Conservation (phyloP, 1,284 basidiomycete species). For the Marasmius sp. region DNA sequence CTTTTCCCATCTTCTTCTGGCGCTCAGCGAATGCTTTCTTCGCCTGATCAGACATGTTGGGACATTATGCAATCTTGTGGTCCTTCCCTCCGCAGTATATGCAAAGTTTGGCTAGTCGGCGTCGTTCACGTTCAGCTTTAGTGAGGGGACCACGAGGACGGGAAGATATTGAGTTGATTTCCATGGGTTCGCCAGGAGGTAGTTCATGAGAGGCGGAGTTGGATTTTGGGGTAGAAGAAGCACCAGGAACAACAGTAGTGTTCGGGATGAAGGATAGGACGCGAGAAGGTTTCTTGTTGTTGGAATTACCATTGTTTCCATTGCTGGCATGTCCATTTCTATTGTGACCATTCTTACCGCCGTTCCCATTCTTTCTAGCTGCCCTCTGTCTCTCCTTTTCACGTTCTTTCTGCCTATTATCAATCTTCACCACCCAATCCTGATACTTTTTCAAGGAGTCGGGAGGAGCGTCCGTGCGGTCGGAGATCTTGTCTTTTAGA, state of each 20-base stretch:
- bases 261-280: no score
- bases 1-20: slow-evolving; percentile 4
- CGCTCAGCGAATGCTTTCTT: not conserved
- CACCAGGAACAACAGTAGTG: no score
- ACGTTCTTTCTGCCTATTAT: not conserved
- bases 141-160: not conserved
- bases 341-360: no score
- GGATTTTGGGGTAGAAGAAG: not conserved
- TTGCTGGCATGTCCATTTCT: no score
- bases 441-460: not conserved
- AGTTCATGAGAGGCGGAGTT: not conserved
- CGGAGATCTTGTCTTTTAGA: not conserved
- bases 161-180: not conserved
- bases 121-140: not conserved
- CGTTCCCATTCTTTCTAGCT: no score
- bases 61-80: not conserved
- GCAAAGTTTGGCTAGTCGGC: not conserved
- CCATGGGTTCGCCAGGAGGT: not conserved
- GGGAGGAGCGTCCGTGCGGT: not conserved
- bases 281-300: no score
- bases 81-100: not conserved
- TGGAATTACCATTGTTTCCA: no score
- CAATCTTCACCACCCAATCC: not conserved
- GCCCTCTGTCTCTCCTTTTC: no score
- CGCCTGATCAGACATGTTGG: not conserved